These are phyloP conservation scores for Calycina marina DNA, from an alignment of 2,329 filamentous ascomycete species.

Conservation along the genomic window DNA sequence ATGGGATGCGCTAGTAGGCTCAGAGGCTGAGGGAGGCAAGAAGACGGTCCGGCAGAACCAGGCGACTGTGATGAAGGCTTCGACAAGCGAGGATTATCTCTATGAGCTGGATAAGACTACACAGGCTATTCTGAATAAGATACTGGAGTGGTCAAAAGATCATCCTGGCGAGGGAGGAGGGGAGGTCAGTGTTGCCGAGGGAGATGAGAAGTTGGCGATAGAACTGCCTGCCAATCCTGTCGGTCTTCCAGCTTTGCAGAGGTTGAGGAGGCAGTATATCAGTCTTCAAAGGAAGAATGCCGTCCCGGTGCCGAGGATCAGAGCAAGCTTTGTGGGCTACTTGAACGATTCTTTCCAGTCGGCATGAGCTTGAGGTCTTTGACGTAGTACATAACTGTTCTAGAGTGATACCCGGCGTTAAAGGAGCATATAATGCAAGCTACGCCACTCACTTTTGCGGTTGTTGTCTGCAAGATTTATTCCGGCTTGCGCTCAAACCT, in stretches of 20 bases:
- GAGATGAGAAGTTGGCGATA: constrained; percentile 37
- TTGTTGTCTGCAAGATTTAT: too few relatives aligned
- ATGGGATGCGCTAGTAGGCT: constrained; percentile 56
- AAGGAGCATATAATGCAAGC: too few relatives aligned
- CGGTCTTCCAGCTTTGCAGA: constrained; percentile 61
- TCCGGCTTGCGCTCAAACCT: too few relatives aligned
- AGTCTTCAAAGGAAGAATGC: constrained; percentile 57
- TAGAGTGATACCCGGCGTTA: too few relatives aligned
- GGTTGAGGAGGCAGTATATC: constrained; percentile 64
- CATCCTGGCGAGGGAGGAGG: constrained; percentile 46
- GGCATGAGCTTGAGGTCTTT: constrained; percentile 8
- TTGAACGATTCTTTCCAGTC: constrained; percentile 47
- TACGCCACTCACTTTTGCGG: too few relatives aligned
- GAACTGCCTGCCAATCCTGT: constrained; percentile 52
- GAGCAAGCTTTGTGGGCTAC: constrained; percentile 51
- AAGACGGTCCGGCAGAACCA: constrained; percentile 60
- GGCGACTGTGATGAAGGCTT: constrained; percentile 56
- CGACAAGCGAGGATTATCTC: constrained; percentile 53
- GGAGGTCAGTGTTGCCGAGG: constrained; percentile 29
- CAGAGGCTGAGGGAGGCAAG: constrained; percentile 40
- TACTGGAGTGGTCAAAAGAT: constrained; percentile 52
- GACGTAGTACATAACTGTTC: too few relatives aligned
- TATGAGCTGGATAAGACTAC: constrained; percentile 69
- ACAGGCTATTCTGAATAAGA: constrained; percentile 57
- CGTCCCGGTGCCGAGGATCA: constrained; percentile 37